These are phyloP conservation scores for Acer yangbiense DNA, from an alignment of 345 rosid species.

Conservation along the genomic window DNA sequence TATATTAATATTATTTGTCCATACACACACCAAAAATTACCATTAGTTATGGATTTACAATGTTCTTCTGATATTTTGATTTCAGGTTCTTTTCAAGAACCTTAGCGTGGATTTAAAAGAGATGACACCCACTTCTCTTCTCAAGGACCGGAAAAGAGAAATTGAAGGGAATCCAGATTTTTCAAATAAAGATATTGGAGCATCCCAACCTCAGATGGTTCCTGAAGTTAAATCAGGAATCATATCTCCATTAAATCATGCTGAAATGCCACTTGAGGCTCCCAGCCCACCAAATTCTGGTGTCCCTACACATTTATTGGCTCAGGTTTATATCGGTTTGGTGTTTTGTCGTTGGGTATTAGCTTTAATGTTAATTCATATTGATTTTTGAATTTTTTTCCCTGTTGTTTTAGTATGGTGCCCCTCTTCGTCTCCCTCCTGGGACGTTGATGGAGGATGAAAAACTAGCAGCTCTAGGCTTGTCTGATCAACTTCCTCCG, in stretches of 20 bases:
- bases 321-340: conserved; percentile 64
- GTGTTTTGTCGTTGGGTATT: background rate
- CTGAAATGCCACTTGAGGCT: conserved; percentile 69
- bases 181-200: conserved; percentile 84
- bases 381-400: background rate
- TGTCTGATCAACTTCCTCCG: conserved; percentile 84
- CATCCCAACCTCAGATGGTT: conserved; percentile 67
- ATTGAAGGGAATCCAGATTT: conserved; percentile 97
- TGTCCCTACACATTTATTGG: conserved; percentile 58
- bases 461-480: conserved; percentile 64
- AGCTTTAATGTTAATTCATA: background rate
- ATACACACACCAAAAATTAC: background rate
- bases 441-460: conserved; percentile 81
- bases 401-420: conserved; percentile 53
- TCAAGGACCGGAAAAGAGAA: conserved; percentile 90
- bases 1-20: background rate
- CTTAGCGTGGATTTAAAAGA: conserved; percentile 93
- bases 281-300: conserved; percentile 71
- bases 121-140: conserved; percentile 80
- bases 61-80: conserved; percentile 13
- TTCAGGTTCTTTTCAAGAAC: conserved; percentile 85
- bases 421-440: conserved; percentile 64
- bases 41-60: background rate
- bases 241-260: conserved; percentile 62
- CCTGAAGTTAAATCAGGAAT: conserved; percentile 75